Evolutionary conservation across 2,329 filamentous ascomycete species (phyloP).

Genomic region (Alternaria brassicae): DNA sequence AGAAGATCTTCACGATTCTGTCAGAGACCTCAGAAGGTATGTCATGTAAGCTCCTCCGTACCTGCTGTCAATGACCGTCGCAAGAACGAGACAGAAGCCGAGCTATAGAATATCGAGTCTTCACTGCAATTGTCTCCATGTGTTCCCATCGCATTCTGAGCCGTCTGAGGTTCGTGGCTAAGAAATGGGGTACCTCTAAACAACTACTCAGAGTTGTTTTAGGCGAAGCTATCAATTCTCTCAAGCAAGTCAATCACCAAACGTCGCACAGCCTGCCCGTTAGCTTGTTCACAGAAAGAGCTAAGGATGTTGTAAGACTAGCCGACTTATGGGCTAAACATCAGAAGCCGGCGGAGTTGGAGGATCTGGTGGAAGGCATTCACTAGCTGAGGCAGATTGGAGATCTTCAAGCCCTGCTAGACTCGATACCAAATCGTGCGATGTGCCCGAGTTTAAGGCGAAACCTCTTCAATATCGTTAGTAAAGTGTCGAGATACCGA

Average conservation of each 20-base stretch:
- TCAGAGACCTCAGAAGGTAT: slow-evolving; percentile 3
- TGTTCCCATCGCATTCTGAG: slow-evolving; percentile 19
- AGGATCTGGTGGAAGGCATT: slow-evolving; percentile 16
- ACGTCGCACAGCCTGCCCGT: neutral
- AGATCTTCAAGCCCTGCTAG: slow-evolving; percentile 13
- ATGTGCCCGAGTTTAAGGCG: slow-evolving; percentile 19
- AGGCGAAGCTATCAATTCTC: slow-evolving; percentile 5
- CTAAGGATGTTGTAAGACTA: slow-evolving; percentile 19
- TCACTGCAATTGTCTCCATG: slow-evolving; percentile 20
- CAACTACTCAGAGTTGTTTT: slow-evolving; percentile 10
- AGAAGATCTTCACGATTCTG: slow-evolving; percentile 5
- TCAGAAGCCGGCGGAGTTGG: slow-evolving; percentile 11
- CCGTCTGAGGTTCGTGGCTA: slow-evolving; percentile 15
- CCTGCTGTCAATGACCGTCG: neutral
- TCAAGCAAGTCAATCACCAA: slow-evolving; percentile 3
- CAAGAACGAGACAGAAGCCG: neutral
- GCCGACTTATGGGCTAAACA: slow-evolving; percentile 21
- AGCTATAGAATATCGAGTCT: slow-evolving; percentile 9
- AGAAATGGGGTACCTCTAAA: neutral
- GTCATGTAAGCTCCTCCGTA: neutral
- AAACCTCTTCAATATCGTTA: slow-evolving; percentile 22
- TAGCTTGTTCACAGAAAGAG: slow-evolving; percentile 12
- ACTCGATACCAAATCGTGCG: slow-evolving; percentile 16
- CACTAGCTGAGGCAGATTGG: slow-evolving; percentile 9
- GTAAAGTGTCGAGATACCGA: slow-evolving; percentile 25